These are phyloP conservation scores for Geranium rotundifolium DNA, from an alignment of 345 rosid genomes.

Conservation along the genomic window DNA sequence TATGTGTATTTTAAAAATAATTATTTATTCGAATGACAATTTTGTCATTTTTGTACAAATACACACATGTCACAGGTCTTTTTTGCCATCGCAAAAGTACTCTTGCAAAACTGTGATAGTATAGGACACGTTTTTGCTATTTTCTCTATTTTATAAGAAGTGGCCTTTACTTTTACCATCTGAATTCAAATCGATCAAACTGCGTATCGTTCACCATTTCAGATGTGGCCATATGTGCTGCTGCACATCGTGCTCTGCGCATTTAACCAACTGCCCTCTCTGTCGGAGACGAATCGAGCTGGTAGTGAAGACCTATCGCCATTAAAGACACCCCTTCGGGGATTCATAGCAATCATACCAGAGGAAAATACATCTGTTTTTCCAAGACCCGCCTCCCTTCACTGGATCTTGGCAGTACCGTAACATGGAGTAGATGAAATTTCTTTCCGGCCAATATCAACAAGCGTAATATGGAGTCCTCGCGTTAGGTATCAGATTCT, in stretches of 20 bases:
- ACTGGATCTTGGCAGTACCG: neutral
- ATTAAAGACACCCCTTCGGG: conserved; percentile 19
- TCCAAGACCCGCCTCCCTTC: neutral
- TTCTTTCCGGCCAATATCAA: neutral
- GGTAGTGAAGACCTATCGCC: conserved; percentile 76
- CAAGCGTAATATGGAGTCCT: neutral
- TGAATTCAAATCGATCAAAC: neutral
- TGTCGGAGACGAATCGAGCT: conserved; percentile 77
- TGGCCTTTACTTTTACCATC: no score
- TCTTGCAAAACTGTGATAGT: no score
- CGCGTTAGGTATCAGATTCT: neutral
- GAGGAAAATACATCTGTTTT: neutral
- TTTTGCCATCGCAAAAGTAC: no score
- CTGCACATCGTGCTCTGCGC: conserved; percentile 62
- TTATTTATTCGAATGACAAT: no score
- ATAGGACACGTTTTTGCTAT: neutral
- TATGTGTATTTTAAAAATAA: no score
- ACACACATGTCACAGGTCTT: no score
- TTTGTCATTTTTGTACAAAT: no score
- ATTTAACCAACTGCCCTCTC: conserved; percentile 71
- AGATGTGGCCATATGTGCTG: conserved; percentile 99
- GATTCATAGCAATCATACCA: neutral
- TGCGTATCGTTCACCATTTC: conserved; percentile 9
- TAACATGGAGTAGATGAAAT: neutral
- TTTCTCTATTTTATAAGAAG: no score